Conservation (phyloP, 2,329 filamentous ascomycete genomes). For the Fusarium equiseti region DNA sequence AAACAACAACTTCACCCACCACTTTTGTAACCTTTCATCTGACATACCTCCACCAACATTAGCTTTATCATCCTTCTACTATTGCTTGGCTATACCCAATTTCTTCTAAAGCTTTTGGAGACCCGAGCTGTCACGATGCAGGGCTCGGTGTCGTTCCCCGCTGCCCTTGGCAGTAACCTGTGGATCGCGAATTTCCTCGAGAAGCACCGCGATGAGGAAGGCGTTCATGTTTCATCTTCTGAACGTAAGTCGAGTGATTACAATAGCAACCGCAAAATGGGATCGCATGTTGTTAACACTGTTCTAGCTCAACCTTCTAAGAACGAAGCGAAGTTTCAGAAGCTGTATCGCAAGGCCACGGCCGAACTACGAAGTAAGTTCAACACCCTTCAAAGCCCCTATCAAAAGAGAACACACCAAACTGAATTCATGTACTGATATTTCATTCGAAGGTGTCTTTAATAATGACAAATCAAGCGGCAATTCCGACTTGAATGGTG, state of each 20-base stretch:
- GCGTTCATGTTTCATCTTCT: neutral
- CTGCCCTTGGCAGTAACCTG: constrained; percentile 19
- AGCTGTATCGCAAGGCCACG: constrained; percentile 14
- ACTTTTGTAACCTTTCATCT: neutral
- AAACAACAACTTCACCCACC: neutral
- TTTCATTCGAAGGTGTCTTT: constrained; percentile 7
- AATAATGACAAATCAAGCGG: neutral
- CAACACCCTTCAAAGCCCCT: neutral
- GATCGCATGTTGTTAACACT: neutral
- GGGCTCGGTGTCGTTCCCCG: constrained; percentile 23
- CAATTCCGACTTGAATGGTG: constrained; percentile 4
- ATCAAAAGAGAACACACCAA: neutral
- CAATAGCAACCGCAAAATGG: rapidly evolving
- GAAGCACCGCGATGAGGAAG: neutral
- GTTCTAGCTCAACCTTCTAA: neutral
- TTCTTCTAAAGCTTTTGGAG: neutral
- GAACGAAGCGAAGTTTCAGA: constrained; percentile 17
- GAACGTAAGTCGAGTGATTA: constrained; percentile 9
- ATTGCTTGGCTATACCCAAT: neutral
- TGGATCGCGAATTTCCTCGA: constrained; percentile 15
- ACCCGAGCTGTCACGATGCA: constrained; percentile 8
- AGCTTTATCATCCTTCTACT: neutral
- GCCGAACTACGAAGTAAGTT: constrained; percentile 25
- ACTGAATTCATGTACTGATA: neutral
- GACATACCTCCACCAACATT: neutral